A percentile compares a stretch with the other conserved stretches of the same genome.
These are phyloP conservation scores for Capsella bursapastoris DNA, from an alignment of 345 rosid genomes.

Conservation along the genomic window DNA sequence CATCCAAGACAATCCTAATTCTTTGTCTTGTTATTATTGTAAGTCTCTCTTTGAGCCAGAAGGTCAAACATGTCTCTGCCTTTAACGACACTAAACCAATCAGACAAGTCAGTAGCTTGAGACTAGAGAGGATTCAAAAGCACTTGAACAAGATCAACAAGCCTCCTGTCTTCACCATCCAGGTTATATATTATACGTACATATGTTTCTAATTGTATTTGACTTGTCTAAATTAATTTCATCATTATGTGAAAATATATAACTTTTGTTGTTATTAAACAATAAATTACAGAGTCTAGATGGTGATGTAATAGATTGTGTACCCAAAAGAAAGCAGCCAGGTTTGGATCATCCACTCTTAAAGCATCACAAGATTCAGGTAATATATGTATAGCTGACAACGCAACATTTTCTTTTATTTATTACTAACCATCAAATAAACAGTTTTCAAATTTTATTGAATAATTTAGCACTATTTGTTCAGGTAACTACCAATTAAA, in stretches of 20 bases:
- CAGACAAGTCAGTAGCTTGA: conserved; percentile 72
- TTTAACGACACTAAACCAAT: conserved; percentile 54
- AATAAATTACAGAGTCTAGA: conserved; percentile 62
- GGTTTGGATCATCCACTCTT: conserved; percentile 95
- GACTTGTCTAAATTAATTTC: background rate
- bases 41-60: conserved; percentile 36
- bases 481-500: background rate
- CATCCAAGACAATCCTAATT: conserved; percentile 36
- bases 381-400: conserved; percentile 29
- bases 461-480: background rate
- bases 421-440: background rate
- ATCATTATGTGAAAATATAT: conserved; percentile 15
- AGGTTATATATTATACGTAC: conserved; percentile 51
- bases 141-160: conserved; percentile 88
- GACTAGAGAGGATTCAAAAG: conserved; percentile 75
- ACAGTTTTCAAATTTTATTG: background rate
- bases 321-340: conserved; percentile 82
- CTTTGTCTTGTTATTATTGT: conserved; percentile 32
- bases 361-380: conserved; percentile 97
- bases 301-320: conserved; percentile 94
- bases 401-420: conserved; percentile 14
- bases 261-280: background rate
- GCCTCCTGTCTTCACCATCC: conserved; percentile 73
- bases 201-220: conserved; percentile 11
- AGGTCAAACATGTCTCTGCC: conserved; percentile 43